Evolutionary conservation across 495 filamentous ascomycete species (phyloP).

Genomic region (Penicilliopsis zonata): DNA sequence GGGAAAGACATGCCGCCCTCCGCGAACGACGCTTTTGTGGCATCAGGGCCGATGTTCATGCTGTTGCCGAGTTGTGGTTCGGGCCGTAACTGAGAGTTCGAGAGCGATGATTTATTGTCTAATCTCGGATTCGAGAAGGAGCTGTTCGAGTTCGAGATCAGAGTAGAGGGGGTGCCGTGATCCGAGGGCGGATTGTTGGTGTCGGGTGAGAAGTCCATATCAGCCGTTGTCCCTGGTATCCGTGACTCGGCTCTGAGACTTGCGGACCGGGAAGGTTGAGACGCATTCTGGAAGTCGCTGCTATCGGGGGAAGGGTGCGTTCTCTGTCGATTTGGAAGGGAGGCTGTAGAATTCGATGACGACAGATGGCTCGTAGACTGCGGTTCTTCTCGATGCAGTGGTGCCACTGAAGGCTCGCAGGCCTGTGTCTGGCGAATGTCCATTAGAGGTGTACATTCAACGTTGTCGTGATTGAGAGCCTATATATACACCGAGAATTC

Average conservation of each 20-base stretch:
- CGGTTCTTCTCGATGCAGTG: constrained; percentile 4
- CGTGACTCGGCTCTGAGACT: constrained; percentile 3
- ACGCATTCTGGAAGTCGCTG: constrained; percentile 1
- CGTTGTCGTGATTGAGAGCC: constrained; percentile 3
- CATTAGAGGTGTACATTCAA: constrained; percentile 6
- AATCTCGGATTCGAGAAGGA: constrained; percentile 15
- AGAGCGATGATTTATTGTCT: constrained; percentile 7
- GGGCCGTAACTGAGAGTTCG: not conserved
- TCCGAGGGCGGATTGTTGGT: constrained; percentile 19
- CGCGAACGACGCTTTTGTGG: no score
- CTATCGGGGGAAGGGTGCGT: not conserved
- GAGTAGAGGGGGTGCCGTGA: constrained; percentile 21
- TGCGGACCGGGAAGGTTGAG: constrained; percentile 3
- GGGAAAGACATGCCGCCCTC: no score
- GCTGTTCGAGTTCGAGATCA: constrained; percentile 24
- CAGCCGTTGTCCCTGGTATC: constrained; percentile 5
- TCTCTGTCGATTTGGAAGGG: constrained; percentile 18
- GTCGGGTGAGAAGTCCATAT: constrained; percentile 19
- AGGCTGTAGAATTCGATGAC: constrained; percentile 4
- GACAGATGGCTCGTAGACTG: no score
- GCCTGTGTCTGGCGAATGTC: constrained; percentile 6
- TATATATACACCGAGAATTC: not conserved
- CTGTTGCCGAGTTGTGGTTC: constrained; percentile 1
- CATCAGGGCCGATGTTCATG: not conserved
- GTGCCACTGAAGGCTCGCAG: not conserved